phyloP scores from a whole-genome alignment of 2,329 filamentous ascomycete genomes.

The Xylariaceae sp. region DNA sequence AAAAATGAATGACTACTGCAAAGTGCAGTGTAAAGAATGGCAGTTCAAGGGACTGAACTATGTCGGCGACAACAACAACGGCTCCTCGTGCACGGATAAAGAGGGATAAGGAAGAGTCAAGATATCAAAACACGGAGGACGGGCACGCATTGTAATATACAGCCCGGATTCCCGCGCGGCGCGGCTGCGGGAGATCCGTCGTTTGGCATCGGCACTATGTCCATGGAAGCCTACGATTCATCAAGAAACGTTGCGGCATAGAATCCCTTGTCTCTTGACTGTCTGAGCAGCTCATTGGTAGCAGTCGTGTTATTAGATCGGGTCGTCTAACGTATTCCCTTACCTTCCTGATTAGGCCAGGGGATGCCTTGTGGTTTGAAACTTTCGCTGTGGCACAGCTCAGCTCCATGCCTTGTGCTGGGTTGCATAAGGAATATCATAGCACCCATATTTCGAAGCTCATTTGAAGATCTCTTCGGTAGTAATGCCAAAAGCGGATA shows the following conservation, averaged over 20 bases:
- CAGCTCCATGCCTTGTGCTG: slow-evolving; percentile 5
- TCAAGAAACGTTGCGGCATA: slow-evolving; percentile 17
- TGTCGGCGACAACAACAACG: slow-evolving; percentile 10
- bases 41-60: slow-evolving; percentile 26
- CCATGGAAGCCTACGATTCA: too few species aligned
- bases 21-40: slow-evolving; percentile 25
- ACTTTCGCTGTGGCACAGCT: slow-evolving; percentile 9
- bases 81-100: slow-evolving; percentile 7
- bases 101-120: slow-evolving; percentile 1
- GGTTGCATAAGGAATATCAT: slow-evolving; percentile 16
- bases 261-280: slow-evolving; percentile 1
- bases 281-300: slow-evolving; percentile 1
- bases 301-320: slow-evolving; percentile 1
- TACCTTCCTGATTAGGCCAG: slow-evolving; percentile 19
- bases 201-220: slow-evolving; percentile 3
- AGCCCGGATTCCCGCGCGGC: too few species aligned
- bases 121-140: slow-evolving; percentile 11
- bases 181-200: background rate
- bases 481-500: slow-evolving; percentile 14
- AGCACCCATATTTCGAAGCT: too few species aligned
- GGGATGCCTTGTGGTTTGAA: slow-evolving; percentile 14
- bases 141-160: too few species aligned
- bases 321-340: slow-evolving; percentile 3
- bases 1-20: slow-evolving; percentile 24
- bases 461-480: slow-evolving; percentile 10